Evolutionary conservation across 805 yeast genomes (phyloP), one percentile per base, ranked within the genome.

Genomic region (Yamadazyma laniorum): DNA sequence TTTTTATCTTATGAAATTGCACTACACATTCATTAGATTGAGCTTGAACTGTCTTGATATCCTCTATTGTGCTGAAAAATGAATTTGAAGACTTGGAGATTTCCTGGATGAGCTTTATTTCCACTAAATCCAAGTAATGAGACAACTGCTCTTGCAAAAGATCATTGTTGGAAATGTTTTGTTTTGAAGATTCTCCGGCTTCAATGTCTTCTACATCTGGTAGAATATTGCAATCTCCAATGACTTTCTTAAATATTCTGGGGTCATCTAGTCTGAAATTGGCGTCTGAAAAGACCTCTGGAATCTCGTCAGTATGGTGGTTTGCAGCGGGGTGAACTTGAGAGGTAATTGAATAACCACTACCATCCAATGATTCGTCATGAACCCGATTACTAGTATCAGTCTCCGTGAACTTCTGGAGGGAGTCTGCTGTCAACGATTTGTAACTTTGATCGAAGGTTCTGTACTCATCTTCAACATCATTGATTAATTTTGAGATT

Each of bases 191-290:
- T 8, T 38, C 29, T 7, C 48, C 50, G 18, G 6, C 15, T 15
- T 39, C 45, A 18, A 35, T 26, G 22, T 48, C 40, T 12, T 50
- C 59, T 8, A 54, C 57, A 28, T 58, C 55, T 14, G 67, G 56
- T 5, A 65, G 42, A 15, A 78, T 63, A 14, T 75, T 74, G 2
- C 77, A 63, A 28, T 74, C 75, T 30, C 80, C 88, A 11, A 85
- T 72, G 2, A 90, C 95, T 42, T 75, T 68, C 39, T 80, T 79
- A 58, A 91, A 91, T 1, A 82, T 72, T 40, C 96, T 72, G 5
- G 96, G 96, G 55, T 93, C 88, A 50, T 93, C 97, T 27, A 93
- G 68, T 46, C 86, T 72, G 61, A 93, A 93, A 28, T 79, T 74
- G 6, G 74, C 67, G 18, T 74, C 75, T 45, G 83, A 80, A 50